These are phyloP conservation scores for Dryas drummondii DNA, from an alignment of 306 rosid genomes.

Conservation along the genomic window DNA sequence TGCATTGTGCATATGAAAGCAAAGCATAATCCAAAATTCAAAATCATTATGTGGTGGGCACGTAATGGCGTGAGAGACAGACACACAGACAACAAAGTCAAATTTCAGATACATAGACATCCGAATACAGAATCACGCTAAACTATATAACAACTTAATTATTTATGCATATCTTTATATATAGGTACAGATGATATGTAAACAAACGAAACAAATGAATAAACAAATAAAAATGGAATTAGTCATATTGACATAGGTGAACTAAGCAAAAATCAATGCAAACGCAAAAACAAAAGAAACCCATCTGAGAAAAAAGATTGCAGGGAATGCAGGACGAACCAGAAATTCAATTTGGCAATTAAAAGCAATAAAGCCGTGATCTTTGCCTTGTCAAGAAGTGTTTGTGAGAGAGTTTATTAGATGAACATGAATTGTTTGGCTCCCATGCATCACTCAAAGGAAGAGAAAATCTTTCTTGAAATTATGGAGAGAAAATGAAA, in stretches of 20 bases:
- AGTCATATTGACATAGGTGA: neutral
- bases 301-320: neutral
- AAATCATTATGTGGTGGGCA: constrained; percentile 41
- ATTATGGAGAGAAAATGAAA: constrained; percentile 21
- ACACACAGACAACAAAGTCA: constrained; percentile 27
- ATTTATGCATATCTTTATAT: no score
- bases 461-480: constrained; percentile 19
- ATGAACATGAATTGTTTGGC: constrained; percentile 5
- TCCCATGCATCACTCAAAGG: constrained; percentile 12
- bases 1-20: constrained; percentile 21
- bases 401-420: neutral
- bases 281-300: neutral
- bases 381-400: constrained; percentile 21
- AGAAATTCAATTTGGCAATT: constrained; percentile 32
- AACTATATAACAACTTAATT: no score
- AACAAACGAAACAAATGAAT: neutral
- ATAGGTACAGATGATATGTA: neutral
- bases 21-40: constrained; percentile 15
- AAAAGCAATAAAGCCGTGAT: neutral
- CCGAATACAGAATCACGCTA: constrained; percentile 2
- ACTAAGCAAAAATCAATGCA: constrained; percentile 6
- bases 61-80: constrained; percentile 36
- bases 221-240: constrained; percentile 7
- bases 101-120: constrained; percentile 22
- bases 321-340: constrained; percentile 39